phyloP scores from a whole-genome alignment of 805 yeast species.

The Candida ascalaphidarum region DNA sequence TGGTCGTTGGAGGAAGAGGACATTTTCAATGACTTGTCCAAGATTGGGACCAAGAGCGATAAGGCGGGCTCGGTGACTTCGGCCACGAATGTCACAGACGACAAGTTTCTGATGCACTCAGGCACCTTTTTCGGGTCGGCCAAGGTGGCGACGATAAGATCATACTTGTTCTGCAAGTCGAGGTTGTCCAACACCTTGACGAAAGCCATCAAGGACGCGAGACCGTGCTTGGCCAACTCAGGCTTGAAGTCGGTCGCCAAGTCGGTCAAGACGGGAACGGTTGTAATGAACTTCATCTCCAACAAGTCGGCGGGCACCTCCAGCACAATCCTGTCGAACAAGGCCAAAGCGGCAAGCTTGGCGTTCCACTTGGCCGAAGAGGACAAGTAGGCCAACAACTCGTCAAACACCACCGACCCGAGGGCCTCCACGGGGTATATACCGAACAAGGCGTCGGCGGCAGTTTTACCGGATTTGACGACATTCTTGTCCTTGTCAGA shows the following conservation, averaged over 20 bases:
- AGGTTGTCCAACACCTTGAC: slow-evolving; percentile 85
- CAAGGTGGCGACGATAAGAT: slow-evolving; percentile 74
- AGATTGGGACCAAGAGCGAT: slow-evolving; percentile 83
- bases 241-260: slow-evolving; percentile 94
- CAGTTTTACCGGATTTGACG: slow-evolving; percentile 75
- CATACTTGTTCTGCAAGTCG: slow-evolving; percentile 82
- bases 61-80: slow-evolving; percentile 97
- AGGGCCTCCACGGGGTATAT: slow-evolving; percentile 72
- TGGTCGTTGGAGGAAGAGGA: slow-evolving; percentile 92
- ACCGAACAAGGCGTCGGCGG: slow-evolving; percentile 62
- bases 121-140: slow-evolving; percentile 88
- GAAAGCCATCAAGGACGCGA: slow-evolving; percentile 57
- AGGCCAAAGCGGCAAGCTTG: slow-evolving; percentile 69
- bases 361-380: slow-evolving; percentile 93
- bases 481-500: slow-evolving; percentile 87
- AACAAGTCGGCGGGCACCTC: slow-evolving; percentile 80
- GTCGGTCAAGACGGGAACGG: slow-evolving; percentile 82
- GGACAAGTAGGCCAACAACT: slow-evolving; percentile 52
- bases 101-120: slow-evolving; percentile 77
- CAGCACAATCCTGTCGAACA: slow-evolving; percentile 65
- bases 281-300: slow-evolving; percentile 68
- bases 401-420: slow-evolving; percentile 60
- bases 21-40: slow-evolving; percentile 80
- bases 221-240: slow-evolving; percentile 82
- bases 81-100: slow-evolving; percentile 94